A percentile compares a stretch with the other conserved stretches of the same genome.
Conservation (phyloP, 139 green algal species). For the Zygnema cylindricum region DNA sequence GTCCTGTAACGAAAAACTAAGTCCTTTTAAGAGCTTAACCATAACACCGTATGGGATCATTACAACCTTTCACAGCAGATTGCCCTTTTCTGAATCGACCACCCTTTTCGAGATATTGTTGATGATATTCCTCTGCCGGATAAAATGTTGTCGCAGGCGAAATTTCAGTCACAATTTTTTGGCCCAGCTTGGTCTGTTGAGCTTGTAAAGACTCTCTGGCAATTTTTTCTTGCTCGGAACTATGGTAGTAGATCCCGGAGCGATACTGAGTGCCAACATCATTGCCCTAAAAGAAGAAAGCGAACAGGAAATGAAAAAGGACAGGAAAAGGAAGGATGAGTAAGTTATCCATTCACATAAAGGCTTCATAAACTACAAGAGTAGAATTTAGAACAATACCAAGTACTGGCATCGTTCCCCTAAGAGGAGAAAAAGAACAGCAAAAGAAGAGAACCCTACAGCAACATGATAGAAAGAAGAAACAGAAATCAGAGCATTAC, state of each 20-base stretch:
- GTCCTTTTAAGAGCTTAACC: no score
- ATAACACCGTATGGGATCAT: slow-evolving; percentile 81
- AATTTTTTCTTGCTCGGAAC: slow-evolving; percentile 40
- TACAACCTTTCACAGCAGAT: slow-evolving; percentile 76
- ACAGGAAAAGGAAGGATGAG: slow-evolving; percentile 2
- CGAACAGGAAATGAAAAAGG: background rate
- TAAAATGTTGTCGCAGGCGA: slow-evolving; percentile 29
- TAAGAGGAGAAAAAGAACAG: background rate
- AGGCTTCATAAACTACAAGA: background rate
- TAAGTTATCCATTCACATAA: background rate
- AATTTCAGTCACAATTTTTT: slow-evolving; percentile 54
- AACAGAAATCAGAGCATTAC: slow-evolving; percentile 13
- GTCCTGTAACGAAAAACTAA: no score
- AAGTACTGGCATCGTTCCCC: background rate
- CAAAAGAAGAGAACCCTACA: background rate
- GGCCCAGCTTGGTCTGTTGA: slow-evolving; percentile 7
- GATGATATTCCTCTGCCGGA: slow-evolving; percentile 67
- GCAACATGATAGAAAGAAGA: background rate
- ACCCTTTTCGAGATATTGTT: slow-evolving; percentile 77
- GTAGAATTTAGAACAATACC: background rate
- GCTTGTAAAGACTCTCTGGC: slow-evolving; percentile 29
- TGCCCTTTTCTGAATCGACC: slow-evolving; percentile 73
- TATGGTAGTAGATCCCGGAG: slow-evolving; percentile 78
- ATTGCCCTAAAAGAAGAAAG: slow-evolving; percentile 65
- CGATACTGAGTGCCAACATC: slow-evolving; percentile 84